Evolutionary conservation across 768 basidiomycete species (phyloP), one percentile per base, ranked within the genome.

Genomic region (Chiua virens): DNA sequence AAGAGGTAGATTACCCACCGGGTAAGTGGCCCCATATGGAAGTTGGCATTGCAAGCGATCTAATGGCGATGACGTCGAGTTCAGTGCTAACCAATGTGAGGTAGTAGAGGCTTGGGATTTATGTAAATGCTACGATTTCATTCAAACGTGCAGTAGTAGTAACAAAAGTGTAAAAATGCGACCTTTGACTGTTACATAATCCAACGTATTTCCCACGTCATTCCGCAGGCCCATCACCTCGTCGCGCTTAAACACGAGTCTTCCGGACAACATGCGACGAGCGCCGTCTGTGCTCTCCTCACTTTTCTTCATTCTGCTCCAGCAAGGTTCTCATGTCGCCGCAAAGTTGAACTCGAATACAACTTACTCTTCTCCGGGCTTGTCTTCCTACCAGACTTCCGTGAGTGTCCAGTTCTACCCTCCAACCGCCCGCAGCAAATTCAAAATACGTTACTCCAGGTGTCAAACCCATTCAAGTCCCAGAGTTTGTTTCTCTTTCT

Each of bases 381-480:
- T 57, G 55, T 59, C 58, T 47, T 60, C 58, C 44, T 66, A 64
- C 48, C 56, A 59, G 37, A 45, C 60, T 42, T 61, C 66, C 37
- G 66, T 68, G 46, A 52, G 68, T 38, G 35, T 44, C 15, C n/a
- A n/a, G 1, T 1, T 22, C 35, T 30, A n/a, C 37, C 1, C 1
- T 28, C 35, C 32, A n/a, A 39, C 51, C 18, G 32, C 36, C 35
- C 34, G 35, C 56, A 46, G 52, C 50, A 20, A 13, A 42, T 43
- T 67, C 25, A 69, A 6, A 34, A 34, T 43, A 1, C 32, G 13
- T 30, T 6, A 14, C 18, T 36, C 23, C 25, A 67, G 66, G 61
- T 60, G 3, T 52, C 68, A 21, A 49, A 37, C n/a, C 46, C 63
- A 32, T 52, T 63, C 30, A 42, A 51, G 39, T 46, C 27, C 30